phyloP scores from a whole-genome alignment of 139 green algal species.

The Micractinium conductrix region DNA sequence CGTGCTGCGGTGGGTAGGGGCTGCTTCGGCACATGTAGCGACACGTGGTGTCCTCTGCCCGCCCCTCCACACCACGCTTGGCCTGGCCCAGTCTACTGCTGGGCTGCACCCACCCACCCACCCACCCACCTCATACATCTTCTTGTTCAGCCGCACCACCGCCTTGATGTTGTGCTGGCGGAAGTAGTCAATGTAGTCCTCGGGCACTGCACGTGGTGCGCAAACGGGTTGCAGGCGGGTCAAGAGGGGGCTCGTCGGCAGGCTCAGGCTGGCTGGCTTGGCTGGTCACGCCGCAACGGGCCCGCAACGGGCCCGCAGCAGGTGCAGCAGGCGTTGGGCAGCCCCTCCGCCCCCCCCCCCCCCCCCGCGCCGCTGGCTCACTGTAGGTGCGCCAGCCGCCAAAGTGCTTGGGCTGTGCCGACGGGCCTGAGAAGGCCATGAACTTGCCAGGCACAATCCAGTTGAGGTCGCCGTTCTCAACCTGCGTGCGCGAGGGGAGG shows the following conservation, averaged over 20 bases:
- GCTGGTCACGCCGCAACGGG: too few species aligned
- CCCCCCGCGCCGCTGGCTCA: not conserved
- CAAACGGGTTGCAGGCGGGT: too few species aligned
- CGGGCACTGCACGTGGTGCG: slow-evolving; percentile 58
- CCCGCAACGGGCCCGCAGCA: too few species aligned
- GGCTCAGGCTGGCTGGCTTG: too few species aligned
- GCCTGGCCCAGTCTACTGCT: too few species aligned
- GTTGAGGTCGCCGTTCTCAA: slow-evolving; percentile 92
- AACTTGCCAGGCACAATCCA: slow-evolving; percentile 95
- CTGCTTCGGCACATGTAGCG: too few species aligned
- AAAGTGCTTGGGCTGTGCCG: slow-evolving; percentile 64
- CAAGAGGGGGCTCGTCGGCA: too few species aligned
- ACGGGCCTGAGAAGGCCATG: slow-evolving; percentile 87
- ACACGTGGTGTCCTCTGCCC: too few species aligned
- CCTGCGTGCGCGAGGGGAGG: slow-evolving; percentile 39
- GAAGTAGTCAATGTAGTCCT: slow-evolving; percentile 93
- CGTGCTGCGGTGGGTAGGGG: too few species aligned
- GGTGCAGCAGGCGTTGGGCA: not conserved
- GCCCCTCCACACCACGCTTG: too few species aligned
- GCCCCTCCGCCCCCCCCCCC: not conserved
- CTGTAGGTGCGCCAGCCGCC: slow-evolving; percentile 81
- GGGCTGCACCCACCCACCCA: too few species aligned
- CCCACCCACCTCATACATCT: slow-evolving; percentile 81
- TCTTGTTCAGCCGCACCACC: slow-evolving; percentile 92
- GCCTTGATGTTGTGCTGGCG: slow-evolving; percentile 63